Evolutionary conservation across 805 yeast species (phyloP).

Genomic region (Tetrapisispora arboricola): DNA sequence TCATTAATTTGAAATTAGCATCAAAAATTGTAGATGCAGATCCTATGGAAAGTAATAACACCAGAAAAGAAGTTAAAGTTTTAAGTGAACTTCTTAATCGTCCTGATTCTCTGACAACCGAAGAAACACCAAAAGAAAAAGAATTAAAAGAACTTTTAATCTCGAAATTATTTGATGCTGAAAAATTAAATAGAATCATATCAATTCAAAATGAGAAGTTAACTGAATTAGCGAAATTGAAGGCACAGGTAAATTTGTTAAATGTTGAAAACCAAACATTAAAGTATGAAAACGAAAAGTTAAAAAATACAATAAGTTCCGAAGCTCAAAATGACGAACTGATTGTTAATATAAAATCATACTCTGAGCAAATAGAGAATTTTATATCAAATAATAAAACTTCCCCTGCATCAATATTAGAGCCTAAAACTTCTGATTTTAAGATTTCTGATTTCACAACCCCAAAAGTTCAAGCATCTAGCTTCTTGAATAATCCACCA

Average conservation of each 20-base stretch:
- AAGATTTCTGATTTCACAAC: neutral
- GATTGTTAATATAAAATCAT: conserved; percentile 9
- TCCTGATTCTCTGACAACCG: too few species aligned
- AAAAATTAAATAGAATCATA: conserved; percentile 44
- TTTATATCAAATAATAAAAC: conserved; percentile 12
- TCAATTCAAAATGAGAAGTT: conserved; percentile 43
- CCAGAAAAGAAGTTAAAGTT: too few species aligned
- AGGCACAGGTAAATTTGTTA: conserved; percentile 39
- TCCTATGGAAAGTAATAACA: conserved; percentile 32
- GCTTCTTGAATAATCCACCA: conserved; percentile 9
- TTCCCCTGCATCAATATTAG: neutral
- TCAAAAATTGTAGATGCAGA: neutral
- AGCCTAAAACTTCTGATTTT: neutral
- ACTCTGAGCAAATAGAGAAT: conserved; percentile 21
- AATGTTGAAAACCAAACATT: conserved; percentile 37
- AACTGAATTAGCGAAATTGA: conserved; percentile 34
- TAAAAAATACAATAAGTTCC: conserved; percentile 19
- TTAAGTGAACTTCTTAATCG: too few species aligned
- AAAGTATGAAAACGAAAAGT: conserved; percentile 34
- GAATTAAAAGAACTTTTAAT: conserved; percentile 45
- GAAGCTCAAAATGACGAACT: neutral
- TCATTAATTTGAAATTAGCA: neutral
- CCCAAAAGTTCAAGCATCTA: neutral
- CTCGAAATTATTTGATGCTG: conserved; percentile 42
- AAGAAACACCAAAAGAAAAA: conserved; percentile 22